phyloP scores from a whole-genome alignment of 2,329 filamentous ascomycete species.

The Neonectria punicea region DNA sequence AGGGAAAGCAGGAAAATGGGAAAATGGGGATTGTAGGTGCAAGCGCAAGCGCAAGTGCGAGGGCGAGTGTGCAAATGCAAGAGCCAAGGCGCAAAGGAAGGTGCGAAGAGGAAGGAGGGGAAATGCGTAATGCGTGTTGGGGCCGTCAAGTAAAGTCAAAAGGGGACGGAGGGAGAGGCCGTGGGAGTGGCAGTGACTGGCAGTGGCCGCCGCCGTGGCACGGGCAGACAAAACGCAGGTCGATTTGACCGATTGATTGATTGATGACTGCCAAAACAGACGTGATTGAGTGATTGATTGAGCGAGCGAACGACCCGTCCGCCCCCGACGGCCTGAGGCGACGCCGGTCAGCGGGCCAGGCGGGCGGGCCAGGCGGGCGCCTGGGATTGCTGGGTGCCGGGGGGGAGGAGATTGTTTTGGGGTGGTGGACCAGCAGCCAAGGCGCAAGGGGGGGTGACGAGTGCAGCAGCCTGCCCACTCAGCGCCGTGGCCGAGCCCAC shows the following conservation, averaged over 20 bases:
- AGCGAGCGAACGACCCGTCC: constrained; percentile 37
- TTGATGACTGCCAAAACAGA: constrained; percentile 18
- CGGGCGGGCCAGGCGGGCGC: constrained; percentile 22
- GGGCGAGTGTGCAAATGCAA: constrained; percentile 19
- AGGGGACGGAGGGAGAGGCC: constrained; percentile 27
- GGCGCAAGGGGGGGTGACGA: constrained; percentile 21
- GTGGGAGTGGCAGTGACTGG: constrained; percentile 29
- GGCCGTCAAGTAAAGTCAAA: constrained; percentile 38
- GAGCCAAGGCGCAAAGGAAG: constrained; percentile 41
- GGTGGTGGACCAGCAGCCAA: constrained; percentile 24
- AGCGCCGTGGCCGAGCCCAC: constrained; percentile 12
- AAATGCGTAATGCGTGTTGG: constrained; percentile 30
- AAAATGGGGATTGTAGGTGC: constrained; percentile 25
- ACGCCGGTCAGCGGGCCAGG: constrained; percentile 27
- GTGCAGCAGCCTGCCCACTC: constrained; percentile 17
- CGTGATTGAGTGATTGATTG: constrained; percentile 39
- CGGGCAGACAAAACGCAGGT: constrained; percentile 10
- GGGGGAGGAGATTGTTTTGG: constrained; percentile 19
- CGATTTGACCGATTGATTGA: constrained; percentile 38
- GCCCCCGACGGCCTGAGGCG: constrained; percentile 38
- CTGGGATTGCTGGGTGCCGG: neutral
- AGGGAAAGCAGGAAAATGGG: constrained; percentile 43
- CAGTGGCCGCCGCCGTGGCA: constrained; percentile 21
- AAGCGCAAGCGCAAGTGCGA: constrained; percentile 19
- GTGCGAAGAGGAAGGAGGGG: constrained; percentile 36